phyloP scores from a whole-genome alignment of 2,329 filamentous ascomycete species.

The Fusarium sp. region DNA sequence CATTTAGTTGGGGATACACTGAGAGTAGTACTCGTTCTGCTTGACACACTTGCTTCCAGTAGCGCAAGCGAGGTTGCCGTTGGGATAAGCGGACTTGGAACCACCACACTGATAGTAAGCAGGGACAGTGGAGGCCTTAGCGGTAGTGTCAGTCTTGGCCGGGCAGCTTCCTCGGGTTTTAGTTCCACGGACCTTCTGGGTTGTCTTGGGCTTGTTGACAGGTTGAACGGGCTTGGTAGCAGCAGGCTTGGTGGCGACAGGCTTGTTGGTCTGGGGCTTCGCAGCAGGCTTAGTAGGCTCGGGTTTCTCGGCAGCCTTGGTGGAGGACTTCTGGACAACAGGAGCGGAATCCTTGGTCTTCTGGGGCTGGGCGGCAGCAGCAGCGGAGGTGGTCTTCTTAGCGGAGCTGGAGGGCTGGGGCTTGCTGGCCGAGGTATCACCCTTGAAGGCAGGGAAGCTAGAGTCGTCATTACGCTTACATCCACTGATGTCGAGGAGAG shows the following conservation, averaged over 20 bases:
- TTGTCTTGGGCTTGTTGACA: constrained; percentile 8
- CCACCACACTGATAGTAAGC: constrained; percentile 40
- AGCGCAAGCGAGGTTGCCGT: constrained; percentile 38
- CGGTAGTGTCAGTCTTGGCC: constrained; percentile 22
- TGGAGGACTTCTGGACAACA: constrained; percentile 26
- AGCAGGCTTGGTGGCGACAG: constrained; percentile 11
- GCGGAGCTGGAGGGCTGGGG: constrained; percentile 6
- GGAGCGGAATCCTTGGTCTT: constrained; percentile 22
- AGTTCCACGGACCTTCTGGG: constrained; percentile 27
- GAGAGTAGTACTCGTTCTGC: constrained; percentile 44
- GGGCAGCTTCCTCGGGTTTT: constrained; percentile 32
- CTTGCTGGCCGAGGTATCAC: constrained; percentile 23
- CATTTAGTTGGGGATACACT: constrained; percentile 42
- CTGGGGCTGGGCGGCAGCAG: constrained; percentile 11
- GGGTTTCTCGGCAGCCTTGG: constrained; percentile 13
- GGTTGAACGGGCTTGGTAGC: constrained; percentile 9
- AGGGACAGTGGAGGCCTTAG: constrained; percentile 29
- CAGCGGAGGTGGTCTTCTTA: constrained; percentile 4
- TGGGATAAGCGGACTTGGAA: constrained; percentile 36
- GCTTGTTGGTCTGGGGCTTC: constrained; percentile 4
- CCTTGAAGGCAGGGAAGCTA: constrained; percentile 43
- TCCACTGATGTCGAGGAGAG: constrained; percentile 56
- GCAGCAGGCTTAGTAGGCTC: constrained; percentile 3
- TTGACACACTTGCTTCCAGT: constrained; percentile 41
- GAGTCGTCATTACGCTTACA: constrained; percentile 51